Evolutionary conservation across 2,329 filamentous ascomycete genomes (phyloP).

Genomic region (Neofusicoccum laricinum): DNA sequence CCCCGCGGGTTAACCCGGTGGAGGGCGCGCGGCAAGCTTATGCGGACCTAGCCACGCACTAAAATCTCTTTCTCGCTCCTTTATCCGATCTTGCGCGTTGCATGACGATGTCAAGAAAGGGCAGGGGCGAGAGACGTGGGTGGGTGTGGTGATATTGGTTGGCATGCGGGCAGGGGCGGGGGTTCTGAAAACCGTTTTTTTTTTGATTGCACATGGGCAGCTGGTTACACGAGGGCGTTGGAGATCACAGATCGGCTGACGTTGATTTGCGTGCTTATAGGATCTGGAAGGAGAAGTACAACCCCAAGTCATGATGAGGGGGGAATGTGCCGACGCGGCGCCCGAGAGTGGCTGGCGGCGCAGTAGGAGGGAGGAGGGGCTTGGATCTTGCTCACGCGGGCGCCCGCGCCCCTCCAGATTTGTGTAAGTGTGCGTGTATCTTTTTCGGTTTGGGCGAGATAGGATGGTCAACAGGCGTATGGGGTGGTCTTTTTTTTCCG

Average conservation of each 20-base stretch:
- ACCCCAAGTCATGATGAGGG: constrained; percentile 42
- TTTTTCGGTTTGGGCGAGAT: not conserved
- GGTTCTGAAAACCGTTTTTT: not conserved
- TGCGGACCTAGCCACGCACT: not conserved
- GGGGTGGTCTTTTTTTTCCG: too few relatives aligned
- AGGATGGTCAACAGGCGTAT: too few relatives aligned
- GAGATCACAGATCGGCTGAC: not conserved
- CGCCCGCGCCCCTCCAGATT: too few relatives aligned
- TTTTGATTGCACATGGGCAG: not conserved
- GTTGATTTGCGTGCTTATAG: constrained; percentile 44
- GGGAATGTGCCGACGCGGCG: not conserved
- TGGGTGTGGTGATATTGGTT: not conserved
- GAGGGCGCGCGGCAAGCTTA: not conserved
- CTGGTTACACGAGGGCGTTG: not conserved
- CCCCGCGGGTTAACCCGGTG: too few relatives aligned
- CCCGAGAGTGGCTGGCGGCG: not conserved
- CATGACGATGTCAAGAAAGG: not conserved
- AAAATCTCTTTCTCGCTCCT: not conserved
- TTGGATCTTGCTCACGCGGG: too few relatives aligned
- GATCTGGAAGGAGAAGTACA: constrained; percentile 99
- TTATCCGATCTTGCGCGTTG: not conserved
- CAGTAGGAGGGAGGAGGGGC: not conserved
- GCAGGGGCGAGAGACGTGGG: not conserved
- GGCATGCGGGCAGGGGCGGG: not conserved
- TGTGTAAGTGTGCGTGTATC: not conserved